Base-by-base conservation (phyloP, 2,329 filamentous ascomycete species). In the Fusarium pininemorale region DNA sequence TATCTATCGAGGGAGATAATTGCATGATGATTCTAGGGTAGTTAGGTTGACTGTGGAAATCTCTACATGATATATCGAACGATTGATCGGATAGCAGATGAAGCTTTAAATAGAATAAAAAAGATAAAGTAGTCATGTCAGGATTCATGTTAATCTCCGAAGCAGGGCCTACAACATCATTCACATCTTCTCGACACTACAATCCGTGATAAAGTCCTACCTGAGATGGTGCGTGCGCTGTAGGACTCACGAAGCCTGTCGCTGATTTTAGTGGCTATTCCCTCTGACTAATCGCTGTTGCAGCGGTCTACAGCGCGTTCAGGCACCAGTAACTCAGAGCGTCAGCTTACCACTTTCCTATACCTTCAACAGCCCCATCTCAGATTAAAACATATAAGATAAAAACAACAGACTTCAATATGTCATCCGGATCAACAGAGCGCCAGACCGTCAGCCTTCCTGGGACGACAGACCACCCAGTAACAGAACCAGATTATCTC, bases 171-270 rank as follows among this genome's bases (percentile, higher is more conserved):
- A 50, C 7, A 18, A n/a, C 6, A 6, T 18, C 1, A 3, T 2
- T 30, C 14, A 0, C 1, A n/a, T 13, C 1, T 30, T n/a, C 1
- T 16, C 6, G 20, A 48, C 0, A 16, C 7, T 6, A 13, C 7
- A 50, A 18, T 50, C 5, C 22, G 0, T 18, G 12, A 13, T 26
- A 0, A 1, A 51, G 48, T 51, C 48, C 48, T 51, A 20, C 16
- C 0, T 18, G 3, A 0, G 20, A n/a, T 48, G 47, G 47, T 1
- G 28, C 7, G 28, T 30, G 28, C 28, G 15, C 47, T 30, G 22
- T 30, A 50, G 28, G 47, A 50, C 28, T 50, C 47, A n/a, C 6
- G 6, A 0, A n/a, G 22, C 47, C 10, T 7, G 3, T 30, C 20
- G 15, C 5, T 30, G 0, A 30, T 30, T n/a, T n/a, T 30, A 30